Base-by-base conservation (phyloP, 2,329 filamentous ascomycete species). In the Pseudogymnoascus sp. region DNA sequence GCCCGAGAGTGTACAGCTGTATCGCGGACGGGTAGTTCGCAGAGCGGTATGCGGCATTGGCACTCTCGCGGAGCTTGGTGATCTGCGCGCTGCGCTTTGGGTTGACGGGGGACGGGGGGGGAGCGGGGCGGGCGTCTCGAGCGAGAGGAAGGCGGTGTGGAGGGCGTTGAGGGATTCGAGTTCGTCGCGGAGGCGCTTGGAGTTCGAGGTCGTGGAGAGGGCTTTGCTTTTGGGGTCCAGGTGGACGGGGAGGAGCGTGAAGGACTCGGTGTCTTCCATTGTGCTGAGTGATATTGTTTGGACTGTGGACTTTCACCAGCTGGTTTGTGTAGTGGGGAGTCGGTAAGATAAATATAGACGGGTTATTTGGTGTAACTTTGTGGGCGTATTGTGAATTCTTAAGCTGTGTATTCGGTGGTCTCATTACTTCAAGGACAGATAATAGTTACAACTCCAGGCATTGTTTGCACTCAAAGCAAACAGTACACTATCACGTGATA, bases 1-100 rank as follows among this genome's bases (percentile, higher is more conserved):
- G 83, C 1, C 91, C 93, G n/a, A 93, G 84, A 0, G 83, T 84
- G 80, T 97, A 97, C 69, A 93, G 83, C 69, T 87, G 87, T 68
- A 91, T 81, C 3, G 93, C 93, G 62, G 96, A 91, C 62, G 76
- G 77, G 77, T 89, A 86, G 68, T 86, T 83, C 69, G 83, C 83
- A 76, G 93, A 93, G 76, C 91, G 89, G 81, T 90, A 93, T 69
- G 90, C 86, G 63, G 79, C 79, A 80, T 96, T 96, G 71, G 91
- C 93, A 63, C 83, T 84, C 75, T 97, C 95, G 74, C 92, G 90
- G 68, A 97, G 87, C 79, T 97, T 97, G 77, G 82, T 85, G 76
- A 99, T 89, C 73, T 93, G 87, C 37, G 90, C 91, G 67, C 84
- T 88, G 72, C 93, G 91, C 79, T 97, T 96, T 60, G 91, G 93